These are phyloP conservation scores for Flueggea neowawraea DNA, from an alignment of 441 rosid species.

Conservation along the genomic window DNA sequence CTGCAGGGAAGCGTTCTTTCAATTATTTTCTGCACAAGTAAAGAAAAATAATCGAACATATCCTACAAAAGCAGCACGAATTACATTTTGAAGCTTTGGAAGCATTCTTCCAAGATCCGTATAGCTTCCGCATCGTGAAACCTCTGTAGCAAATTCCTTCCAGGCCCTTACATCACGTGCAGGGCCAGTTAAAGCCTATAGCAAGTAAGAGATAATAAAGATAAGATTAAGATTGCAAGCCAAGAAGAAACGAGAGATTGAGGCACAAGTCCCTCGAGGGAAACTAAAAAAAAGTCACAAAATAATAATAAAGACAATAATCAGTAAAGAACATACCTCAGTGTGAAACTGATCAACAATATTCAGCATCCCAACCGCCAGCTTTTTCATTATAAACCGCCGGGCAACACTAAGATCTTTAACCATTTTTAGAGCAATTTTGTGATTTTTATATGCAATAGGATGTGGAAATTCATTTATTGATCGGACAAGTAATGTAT, in stretches of 20 bases:
- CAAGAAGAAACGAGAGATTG: neutral
- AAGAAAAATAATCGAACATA: neutral
- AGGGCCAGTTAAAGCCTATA: conserved; percentile 73
- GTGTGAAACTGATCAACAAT: conserved; percentile 83
- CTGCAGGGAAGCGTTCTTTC: neutral
- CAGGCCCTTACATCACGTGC: conserved; percentile 74
- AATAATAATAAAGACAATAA: conserved; percentile 6
- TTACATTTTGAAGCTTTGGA: conserved; percentile 83
- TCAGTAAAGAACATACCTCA: conserved; percentile 43
- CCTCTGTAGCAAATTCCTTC: conserved; percentile 93
- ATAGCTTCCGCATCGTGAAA: conserved; percentile 76
- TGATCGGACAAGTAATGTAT: conserved; percentile 78
- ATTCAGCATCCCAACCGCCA: conserved; percentile 86
- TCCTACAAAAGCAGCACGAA: conserved; percentile 14
- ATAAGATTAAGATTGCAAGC: conserved; percentile 10
- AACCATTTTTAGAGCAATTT: conserved; percentile 77
- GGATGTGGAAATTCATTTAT: conserved; percentile 88
- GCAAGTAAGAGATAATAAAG: conserved; percentile 26
- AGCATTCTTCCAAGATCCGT: conserved; percentile 90
- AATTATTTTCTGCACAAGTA: neutral
- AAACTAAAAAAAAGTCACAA: neutral
- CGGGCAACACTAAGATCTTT: conserved; percentile 84
- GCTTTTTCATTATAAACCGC: conserved; percentile 80
- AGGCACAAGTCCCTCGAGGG: neutral
- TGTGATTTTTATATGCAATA: conserved; percentile 77